These are phyloP conservation scores for Aspergillus aculeatus DNA, from an alignment of 2,329 filamentous ascomycete genomes.

Conservation along the genomic window DNA sequence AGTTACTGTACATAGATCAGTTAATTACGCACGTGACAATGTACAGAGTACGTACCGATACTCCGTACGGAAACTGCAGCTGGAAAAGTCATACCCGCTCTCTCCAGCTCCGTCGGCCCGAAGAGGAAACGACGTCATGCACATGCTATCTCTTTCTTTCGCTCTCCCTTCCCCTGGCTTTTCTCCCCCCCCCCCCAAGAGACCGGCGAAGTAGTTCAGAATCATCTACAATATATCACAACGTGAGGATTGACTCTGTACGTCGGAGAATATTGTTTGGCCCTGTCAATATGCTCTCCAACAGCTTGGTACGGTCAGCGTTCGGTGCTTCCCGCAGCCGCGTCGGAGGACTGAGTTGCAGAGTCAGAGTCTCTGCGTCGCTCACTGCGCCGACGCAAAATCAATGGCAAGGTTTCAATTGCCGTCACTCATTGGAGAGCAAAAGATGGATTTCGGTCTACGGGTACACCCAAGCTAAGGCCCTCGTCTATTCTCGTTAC, in stretches of 20 bases:
- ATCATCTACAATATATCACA: neutral
- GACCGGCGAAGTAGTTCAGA: neutral
- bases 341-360: slow-evolving; percentile 12
- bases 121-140: slow-evolving; percentile 24
- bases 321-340: slow-evolving; percentile 15
- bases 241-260: neutral
- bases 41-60: no score
- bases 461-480: slow-evolving; percentile 51
- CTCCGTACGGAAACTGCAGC: neutral
- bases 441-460: slow-evolving; percentile 47
- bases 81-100: slow-evolving; percentile 1
- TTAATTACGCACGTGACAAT: no score
- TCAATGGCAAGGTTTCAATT: slow-evolving; percentile 13
- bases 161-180: neutral
- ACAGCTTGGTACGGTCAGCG: slow-evolving; percentile 24
- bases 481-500: slow-evolving; percentile 49
- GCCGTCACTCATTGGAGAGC: slow-evolving; percentile 18
- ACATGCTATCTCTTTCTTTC: neutral
- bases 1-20: no score
- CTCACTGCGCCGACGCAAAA: slow-evolving; percentile 10
- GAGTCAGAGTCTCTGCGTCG: slow-evolving; percentile 12
- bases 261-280: neutral
- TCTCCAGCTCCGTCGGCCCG: slow-evolving; percentile 20
- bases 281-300: slow-evolving; percentile 29
- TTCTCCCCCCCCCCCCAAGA: neutral